A percentile compares a stretch with the other conserved stretches of the same genome.
Conservation (phyloP, 257 asterid species). For the Salvia hispanica region DNA sequence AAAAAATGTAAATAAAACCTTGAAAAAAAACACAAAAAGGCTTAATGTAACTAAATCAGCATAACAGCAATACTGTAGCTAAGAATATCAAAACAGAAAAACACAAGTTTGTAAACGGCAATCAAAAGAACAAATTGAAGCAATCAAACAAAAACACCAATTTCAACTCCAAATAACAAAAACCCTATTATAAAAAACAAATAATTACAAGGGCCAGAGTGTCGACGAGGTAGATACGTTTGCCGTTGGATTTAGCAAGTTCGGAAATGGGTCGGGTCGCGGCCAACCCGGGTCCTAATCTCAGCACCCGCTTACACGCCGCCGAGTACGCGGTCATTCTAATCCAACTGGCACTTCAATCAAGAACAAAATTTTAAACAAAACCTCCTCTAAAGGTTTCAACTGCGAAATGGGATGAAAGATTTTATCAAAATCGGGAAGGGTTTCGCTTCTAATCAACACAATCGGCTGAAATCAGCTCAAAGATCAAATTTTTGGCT, state of each 20-base stretch:
- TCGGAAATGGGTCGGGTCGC: conserved; percentile 51
- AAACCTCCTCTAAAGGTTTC: not conserved
- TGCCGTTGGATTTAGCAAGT: conserved; percentile 50
- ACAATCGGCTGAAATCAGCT: conserved; percentile 6
- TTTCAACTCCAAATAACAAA: not conserved
- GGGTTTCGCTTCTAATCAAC: not conserved
- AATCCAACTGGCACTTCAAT: conserved; percentile 3
- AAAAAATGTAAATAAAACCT: not conserved
- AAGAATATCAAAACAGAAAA: not conserved
- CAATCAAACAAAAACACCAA: conserved; percentile 6
- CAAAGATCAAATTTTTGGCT: not conserved
- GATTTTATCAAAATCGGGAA: not conserved
- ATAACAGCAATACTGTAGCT: not conserved
- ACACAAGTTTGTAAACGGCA: not conserved
- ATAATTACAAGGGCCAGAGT: conserved; percentile 78
- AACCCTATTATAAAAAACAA: not conserved
- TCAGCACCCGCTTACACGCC: conserved; percentile 49
- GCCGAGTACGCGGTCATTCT: conserved; percentile 62
- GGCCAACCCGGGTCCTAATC: conserved; percentile 33
- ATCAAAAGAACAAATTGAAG: too few species aligned
- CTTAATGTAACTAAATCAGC: not conserved
- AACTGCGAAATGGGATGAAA: not conserved
- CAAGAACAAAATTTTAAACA: not conserved
- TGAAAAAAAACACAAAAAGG: not conserved
- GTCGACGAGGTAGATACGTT: conserved; percentile 79